Conservation (phyloP, 371 early-diverging fungal genomes). For the Rhizomucor pusillus region DNA sequence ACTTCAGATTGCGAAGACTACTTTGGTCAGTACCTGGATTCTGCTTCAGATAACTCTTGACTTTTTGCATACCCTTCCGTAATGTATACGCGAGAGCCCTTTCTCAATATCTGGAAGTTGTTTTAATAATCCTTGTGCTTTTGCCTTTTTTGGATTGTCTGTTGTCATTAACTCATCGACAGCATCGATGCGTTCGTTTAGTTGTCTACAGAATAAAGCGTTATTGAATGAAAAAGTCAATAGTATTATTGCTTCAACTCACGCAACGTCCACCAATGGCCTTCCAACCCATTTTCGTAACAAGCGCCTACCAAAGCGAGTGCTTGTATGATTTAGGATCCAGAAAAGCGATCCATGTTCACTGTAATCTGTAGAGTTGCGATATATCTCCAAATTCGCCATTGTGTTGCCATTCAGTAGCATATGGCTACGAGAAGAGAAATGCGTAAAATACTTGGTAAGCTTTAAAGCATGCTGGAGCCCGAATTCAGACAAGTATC, state of each 20-base stretch:
- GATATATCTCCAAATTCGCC: slow-evolving; percentile 73
- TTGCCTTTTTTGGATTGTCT: slow-evolving; percentile 22
- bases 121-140: slow-evolving; percentile 26
- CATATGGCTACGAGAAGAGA: slow-evolving; percentile 70
- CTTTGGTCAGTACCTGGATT: no score
- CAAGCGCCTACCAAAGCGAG: slow-evolving; percentile 74
- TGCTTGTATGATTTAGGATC: slow-evolving; percentile 66
- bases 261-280: slow-evolving; percentile 59
- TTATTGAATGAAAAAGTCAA: background rate
- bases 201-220: slow-evolving; percentile 23
- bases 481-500: slow-evolving; percentile 63
- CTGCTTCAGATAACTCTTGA: background rate
- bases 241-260: background rate
- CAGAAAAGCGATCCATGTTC: slow-evolving; percentile 61
- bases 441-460: slow-evolving; percentile 64
- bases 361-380: slow-evolving; percentile 53
- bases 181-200: slow-evolving; percentile 70
- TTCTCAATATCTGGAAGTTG: slow-evolving; percentile 75
- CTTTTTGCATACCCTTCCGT: slow-evolving; percentile 45
- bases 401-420: slow-evolving; percentile 74
- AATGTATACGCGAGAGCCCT: slow-evolving; percentile 71
- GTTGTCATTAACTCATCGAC: slow-evolving; percentile 60
- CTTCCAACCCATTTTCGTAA: slow-evolving; percentile 79
- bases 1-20: slow-evolving; percentile 65
- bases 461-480: slow-evolving; percentile 54